These are phyloP conservation scores for Suillus paluster DNA, from an alignment of 768 basidiomycete genomes.

Conservation along the genomic window DNA sequence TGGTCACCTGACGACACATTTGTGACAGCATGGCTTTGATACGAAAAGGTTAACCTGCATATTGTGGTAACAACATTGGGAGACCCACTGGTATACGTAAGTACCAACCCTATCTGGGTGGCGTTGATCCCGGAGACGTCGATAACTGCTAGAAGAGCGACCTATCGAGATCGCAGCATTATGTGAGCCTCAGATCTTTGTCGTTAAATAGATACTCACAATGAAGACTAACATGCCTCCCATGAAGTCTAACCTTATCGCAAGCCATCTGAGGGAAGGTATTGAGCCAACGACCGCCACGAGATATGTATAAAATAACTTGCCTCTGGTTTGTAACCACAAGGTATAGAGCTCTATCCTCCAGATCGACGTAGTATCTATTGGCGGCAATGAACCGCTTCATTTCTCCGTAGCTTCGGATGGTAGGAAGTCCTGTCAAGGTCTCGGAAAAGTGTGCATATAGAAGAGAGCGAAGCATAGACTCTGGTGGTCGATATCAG, in stretches of 20 bases:
- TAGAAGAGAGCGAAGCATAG: slow-evolving; percentile 72
- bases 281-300: neutral
- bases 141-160: slow-evolving; percentile 67
- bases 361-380: slow-evolving; percentile 68
- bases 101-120: slow-evolving; percentile 19
- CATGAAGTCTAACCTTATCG: slow-evolving; percentile 70
- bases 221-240: slow-evolving; percentile 63
- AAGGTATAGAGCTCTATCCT: slow-evolving; percentile 71
- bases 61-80: neutral
- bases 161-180: slow-evolving; percentile 35
- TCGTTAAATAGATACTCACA: slow-evolving; percentile 34
- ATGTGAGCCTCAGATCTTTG: too few relatives aligned
- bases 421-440: slow-evolving; percentile 66
- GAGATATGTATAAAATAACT: slow-evolving; percentile 4
- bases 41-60: slow-evolving; percentile 2
- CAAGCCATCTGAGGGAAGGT: slow-evolving; percentile 56
- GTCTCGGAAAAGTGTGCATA: slow-evolving; percentile 83
- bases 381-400: slow-evolving; percentile 67
- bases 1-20: slow-evolving; percentile 54
- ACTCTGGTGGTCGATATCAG: slow-evolving; percentile 43
- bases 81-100: slow-evolving; percentile 63
- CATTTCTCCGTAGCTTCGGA: slow-evolving; percentile 36
- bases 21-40: slow-evolving; percentile 54
- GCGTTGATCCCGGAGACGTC: slow-evolving; percentile 62
- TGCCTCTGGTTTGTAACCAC: slow-evolving; percentile 70